These are phyloP conservation scores for Globisporangium alternatum DNA, from an alignment of 352 stramenopile genomes.

Conservation along the genomic window DNA sequence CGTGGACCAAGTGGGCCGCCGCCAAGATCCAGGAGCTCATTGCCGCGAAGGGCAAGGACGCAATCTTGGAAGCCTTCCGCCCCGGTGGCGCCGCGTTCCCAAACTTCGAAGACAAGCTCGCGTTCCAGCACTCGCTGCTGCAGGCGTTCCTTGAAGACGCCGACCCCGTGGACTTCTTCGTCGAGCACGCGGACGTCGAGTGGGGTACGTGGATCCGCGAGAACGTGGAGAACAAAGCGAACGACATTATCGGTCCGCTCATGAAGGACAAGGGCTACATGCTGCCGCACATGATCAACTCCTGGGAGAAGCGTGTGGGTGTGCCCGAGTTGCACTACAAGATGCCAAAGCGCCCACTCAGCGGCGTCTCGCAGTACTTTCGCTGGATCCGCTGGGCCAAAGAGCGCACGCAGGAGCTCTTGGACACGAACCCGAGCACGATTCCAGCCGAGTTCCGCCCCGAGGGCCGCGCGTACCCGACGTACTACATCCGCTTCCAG, in stretches of 20 bases:
- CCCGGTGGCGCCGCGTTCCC: conserved; percentile 42
- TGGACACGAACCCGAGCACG: conserved; percentile 30
- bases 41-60: conserved; percentile 14
- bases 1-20: conserved; percentile 50
- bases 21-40: conserved; percentile 29
- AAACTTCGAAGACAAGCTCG: conserved; percentile 33
- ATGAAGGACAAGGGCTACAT: conserved; percentile 56
- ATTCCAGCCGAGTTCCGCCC: conserved; percentile 37
- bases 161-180: conserved; percentile 46
- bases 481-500: conserved; percentile 56
- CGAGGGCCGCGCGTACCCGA: conserved; percentile 46
- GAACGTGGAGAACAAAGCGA: conserved; percentile 37
- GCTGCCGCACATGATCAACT: conserved; percentile 62
- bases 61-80: conserved; percentile 35
- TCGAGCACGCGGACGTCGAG: conserved; percentile 44
- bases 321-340: conserved; percentile 42
- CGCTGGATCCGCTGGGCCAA: conserved; percentile 70
- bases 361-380: conserved; percentile 61
- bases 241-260: conserved; percentile 48
- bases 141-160: conserved; percentile 53
- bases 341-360: conserved; percentile 48
- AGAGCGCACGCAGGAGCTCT: conserved; percentile 50
- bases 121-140: conserved; percentile 54
- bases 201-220: conserved; percentile 49
- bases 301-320: conserved; percentile 50